Evolutionary conservation across 2,329 filamentous ascomycete species (phyloP), one percentile per base, ranked within the genome.

Genomic region (Microcyclosporella mali): DNA sequence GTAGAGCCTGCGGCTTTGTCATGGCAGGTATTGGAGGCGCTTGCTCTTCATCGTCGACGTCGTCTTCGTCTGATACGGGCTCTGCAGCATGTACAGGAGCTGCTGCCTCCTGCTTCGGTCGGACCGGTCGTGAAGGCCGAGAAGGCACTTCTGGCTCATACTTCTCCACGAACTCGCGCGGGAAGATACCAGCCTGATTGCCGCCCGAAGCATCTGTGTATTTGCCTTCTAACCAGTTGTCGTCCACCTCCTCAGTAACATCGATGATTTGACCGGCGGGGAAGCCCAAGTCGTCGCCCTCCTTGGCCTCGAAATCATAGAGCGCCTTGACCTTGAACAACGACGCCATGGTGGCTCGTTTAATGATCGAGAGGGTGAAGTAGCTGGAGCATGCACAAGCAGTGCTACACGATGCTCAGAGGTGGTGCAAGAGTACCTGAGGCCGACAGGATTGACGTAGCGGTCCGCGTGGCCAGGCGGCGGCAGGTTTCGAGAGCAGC

Each of bases 271-370:
- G 89, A 54, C 88, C 88, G 59, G 79, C 71, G 46, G 76, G 67
- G 65, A 98, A 98, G 63, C 79, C 85, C 56, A 98, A 82, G 69
- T 98, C 92, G 68, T 98, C 92, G 57, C 95, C 88, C 66, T 98
- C 90, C 50, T 79, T 78, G 55, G 92, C 97, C 63, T 77, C 74
- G 72, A 98, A 98, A 66, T 97, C 90, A 73, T 85, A 98, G 62
- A 97, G 70, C 56, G 92, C 88, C 76, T 89, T 94, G 73, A 98
- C 92, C 70, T 87, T 94, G 75, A 95, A 95, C 57, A 53, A 35
- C 46, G 74, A 74, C 49, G 65, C 67, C 55, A 57, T 56, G 27
- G 16, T 27, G 34, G 31, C 12, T n/a, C 21, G 21, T 25, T 9
- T 25, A 9, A 25, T 25, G 21, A 4, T 25, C 21, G 3, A 17